Evolutionary conservation across 129 eudicot genomes (phyloP).

Genomic region (carrot (Daucus carota)): DH1_v3.0 NC_030383.2:63591001-63591500

Average conservation of each 20-base stretch:
- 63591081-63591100: constrained; percentile 77
- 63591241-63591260: constrained; percentile 71
- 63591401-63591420: constrained; percentile 76
- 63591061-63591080: constrained; percentile 87
- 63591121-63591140: neutral
- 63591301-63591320: constrained; percentile 80
- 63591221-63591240: constrained; percentile 63
- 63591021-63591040: constrained; percentile 54
- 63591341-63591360: constrained; percentile 80
- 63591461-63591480: neutral
- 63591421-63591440: constrained; percentile 13
- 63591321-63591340: constrained; percentile 67
- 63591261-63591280: constrained; percentile 79
- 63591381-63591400: constrained; percentile 77
- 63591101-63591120: too few relatives aligned
- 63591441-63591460: neutral
- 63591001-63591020: constrained; percentile 48
- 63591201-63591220: constrained; percentile 58
- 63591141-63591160: neutral
- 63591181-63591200: constrained; percentile 35
- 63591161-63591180: constrained; percentile 12
- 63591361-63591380: constrained; percentile 65
- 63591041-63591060: constrained; percentile 74
- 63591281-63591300: constrained; percentile 97
- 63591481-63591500: neutral